Conservation (phyloP, 371 early-diverging fungal species). For the Quaeritorhiza haematococci region DNA sequence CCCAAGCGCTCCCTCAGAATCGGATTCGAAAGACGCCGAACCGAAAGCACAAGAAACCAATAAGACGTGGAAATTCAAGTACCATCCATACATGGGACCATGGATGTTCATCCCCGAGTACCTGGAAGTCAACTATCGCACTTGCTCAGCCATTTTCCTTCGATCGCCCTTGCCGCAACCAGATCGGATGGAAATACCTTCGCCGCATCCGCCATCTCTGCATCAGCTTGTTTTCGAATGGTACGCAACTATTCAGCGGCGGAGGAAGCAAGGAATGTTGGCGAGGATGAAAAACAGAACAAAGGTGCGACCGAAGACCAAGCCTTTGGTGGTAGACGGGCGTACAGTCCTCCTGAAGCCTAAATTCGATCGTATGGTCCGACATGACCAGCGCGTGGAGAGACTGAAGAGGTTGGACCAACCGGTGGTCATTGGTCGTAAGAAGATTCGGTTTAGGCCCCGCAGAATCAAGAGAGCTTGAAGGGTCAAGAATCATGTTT, state of each 20-base stretch:
- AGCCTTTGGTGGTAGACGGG: constrained; percentile 28
- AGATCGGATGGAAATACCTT: constrained; percentile 83
- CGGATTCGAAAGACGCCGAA: neutral
- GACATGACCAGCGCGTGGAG: constrained; percentile 26
- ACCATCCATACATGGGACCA: constrained; percentile 82
- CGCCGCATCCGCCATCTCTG: constrained; percentile 83
- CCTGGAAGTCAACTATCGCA: constrained; percentile 93
- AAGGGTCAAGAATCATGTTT: too few relatives aligned
- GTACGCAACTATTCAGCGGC: constrained; percentile 52
- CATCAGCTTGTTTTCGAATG: constrained; percentile 90
- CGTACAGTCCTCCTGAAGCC: constrained; percentile 32
- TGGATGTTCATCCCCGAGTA: constrained; percentile 94
- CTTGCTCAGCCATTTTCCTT: constrained; percentile 82
- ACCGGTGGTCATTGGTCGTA: too few relatives aligned
- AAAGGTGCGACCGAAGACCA: constrained; percentile 17
- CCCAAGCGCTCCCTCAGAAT: neutral
- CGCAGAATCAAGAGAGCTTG: too few relatives aligned
- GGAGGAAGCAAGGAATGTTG: too few relatives aligned
- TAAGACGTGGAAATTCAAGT: constrained; percentile 54
- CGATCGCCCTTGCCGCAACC: constrained; percentile 85
- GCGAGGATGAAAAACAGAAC: constrained; percentile 6
- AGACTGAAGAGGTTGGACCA: too few relatives aligned
- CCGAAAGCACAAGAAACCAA: constrained; percentile 30
- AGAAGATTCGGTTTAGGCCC: too few relatives aligned
- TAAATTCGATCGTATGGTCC: constrained; percentile 38